These are phyloP conservation scores for Volvox carteri DNA, from an alignment of 163 green algal genomes.

Conservation along the genomic window DNA sequence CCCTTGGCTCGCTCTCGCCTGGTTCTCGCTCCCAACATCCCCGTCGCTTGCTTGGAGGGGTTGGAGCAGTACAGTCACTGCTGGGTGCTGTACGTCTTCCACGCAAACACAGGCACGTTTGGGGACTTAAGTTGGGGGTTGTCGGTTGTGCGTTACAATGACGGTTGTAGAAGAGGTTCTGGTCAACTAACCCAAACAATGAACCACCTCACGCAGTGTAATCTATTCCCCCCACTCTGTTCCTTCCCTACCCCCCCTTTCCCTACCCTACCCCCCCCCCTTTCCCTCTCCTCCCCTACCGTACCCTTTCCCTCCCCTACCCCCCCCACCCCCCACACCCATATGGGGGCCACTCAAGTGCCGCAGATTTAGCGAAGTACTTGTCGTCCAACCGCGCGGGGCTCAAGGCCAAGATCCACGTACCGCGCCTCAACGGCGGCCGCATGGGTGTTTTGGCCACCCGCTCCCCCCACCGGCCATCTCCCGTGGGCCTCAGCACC, in stretches of 20 bases:
- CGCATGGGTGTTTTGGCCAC: slow-evolving; percentile 91
- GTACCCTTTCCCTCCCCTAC: no score
- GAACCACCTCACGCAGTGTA: neutral
- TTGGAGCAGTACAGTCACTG: slow-evolving; percentile 91
- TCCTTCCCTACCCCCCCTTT: no score
- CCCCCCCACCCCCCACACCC: neutral
- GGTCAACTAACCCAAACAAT: no score
- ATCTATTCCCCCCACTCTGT: neutral
- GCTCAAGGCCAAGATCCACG: slow-evolving; percentile 84
- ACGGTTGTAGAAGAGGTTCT: no score
- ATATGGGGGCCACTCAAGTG: neutral
- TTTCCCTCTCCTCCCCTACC: no score
- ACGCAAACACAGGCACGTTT: slow-evolving; percentile 89
- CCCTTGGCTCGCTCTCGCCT: slow-evolving; percentile 75
- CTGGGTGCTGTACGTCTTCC: slow-evolving; percentile 97
- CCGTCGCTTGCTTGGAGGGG: slow-evolving; percentile 80
- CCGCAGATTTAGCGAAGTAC: slow-evolving; percentile 61
- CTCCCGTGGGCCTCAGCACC: slow-evolving; percentile 88
- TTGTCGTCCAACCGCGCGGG: slow-evolving; percentile 41
- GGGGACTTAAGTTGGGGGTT: no score
- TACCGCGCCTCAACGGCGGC: slow-evolving; percentile 90
- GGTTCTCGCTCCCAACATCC: slow-evolving; percentile 74
- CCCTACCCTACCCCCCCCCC: no score
- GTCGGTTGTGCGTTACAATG: no score
- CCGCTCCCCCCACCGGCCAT: slow-evolving; percentile 89